These are phyloP conservation scores for Peniophora sp. DNA, from an alignment of 1,284 basidiomycete genomes.

Conservation along the genomic window DNA sequence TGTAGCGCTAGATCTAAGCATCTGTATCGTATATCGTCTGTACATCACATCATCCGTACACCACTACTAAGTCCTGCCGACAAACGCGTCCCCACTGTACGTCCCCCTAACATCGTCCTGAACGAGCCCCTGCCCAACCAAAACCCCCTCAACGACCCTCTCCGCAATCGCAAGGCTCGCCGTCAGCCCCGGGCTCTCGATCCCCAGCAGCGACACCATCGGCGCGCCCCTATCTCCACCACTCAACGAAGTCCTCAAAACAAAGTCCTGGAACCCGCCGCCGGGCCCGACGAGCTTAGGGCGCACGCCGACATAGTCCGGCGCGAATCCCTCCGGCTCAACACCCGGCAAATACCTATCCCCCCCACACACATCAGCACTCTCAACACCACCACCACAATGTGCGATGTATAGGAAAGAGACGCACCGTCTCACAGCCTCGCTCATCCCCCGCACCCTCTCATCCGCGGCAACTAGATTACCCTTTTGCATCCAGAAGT, in stretches of 20 bases:
- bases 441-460: constrained; percentile 55
- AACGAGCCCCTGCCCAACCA: constrained; percentile 17
- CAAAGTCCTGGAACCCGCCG: constrained; percentile 82
- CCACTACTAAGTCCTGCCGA: background rate
- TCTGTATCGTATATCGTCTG: background rate
- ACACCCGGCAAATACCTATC: constrained; percentile 72
- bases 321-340: constrained; percentile 53
- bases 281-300: constrained; percentile 80
- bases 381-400: too few species aligned
- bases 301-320: constrained; percentile 89
- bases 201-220: constrained; percentile 73
- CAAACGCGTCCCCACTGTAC: background rate
- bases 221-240: constrained; percentile 19
- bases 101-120: background rate
- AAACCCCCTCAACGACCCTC: constrained; percentile 54
- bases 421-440: constrained; percentile 34
- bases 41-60: background rate
- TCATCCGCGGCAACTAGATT: constrained; percentile 66
- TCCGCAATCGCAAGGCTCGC: constrained; percentile 71
- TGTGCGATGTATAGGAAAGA: too few species aligned
- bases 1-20: background rate
- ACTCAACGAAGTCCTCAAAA: constrained; percentile 47
- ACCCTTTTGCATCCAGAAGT: constrained; percentile 61
- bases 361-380: too few species aligned
- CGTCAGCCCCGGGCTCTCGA: constrained; percentile 75